Conservation (phyloP, 2,329 filamentous ascomycete species). For the Calonectria montana region DNA sequence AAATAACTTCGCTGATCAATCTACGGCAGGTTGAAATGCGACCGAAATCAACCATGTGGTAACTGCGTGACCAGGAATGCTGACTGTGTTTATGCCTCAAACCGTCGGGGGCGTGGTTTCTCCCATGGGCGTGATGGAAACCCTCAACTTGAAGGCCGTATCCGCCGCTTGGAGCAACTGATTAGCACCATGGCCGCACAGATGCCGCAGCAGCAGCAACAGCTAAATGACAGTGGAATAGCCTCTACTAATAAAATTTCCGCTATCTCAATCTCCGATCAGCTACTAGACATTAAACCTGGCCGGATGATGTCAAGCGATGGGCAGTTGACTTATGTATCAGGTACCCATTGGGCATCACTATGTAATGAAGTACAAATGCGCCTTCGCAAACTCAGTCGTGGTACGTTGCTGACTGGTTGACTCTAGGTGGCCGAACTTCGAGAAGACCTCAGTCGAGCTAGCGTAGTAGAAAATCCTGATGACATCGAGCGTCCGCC, state of each 20-base stretch:
- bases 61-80: conserved; percentile 34
- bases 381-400: background rate
- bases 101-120: conserved; percentile 19
- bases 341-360: background rate
- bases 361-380: background rate
- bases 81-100: conserved; percentile 26
- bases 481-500: conserved; percentile 13
- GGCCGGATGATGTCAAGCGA: background rate
- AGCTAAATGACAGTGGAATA: background rate
- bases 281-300: background rate
- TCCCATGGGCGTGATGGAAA: conserved; percentile 14
- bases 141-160: conserved; percentile 28
- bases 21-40: conserved; percentile 27
- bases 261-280: background rate
- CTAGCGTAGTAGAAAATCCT: background rate
- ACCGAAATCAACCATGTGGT: conserved; percentile 35
- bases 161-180: conserved; percentile 31
- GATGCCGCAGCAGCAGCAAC: background rate
- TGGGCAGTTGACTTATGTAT: background rate
- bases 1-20: background rate
- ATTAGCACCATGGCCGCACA: conserved; percentile 32
- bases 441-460: conserved; percentile 16
- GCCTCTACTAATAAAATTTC: background rate
- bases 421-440: background rate
- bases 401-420: background rate